phyloP scores from a whole-genome alignment of 495 filamentous ascomycete species.

The Penicillium cataractarum region DNA sequence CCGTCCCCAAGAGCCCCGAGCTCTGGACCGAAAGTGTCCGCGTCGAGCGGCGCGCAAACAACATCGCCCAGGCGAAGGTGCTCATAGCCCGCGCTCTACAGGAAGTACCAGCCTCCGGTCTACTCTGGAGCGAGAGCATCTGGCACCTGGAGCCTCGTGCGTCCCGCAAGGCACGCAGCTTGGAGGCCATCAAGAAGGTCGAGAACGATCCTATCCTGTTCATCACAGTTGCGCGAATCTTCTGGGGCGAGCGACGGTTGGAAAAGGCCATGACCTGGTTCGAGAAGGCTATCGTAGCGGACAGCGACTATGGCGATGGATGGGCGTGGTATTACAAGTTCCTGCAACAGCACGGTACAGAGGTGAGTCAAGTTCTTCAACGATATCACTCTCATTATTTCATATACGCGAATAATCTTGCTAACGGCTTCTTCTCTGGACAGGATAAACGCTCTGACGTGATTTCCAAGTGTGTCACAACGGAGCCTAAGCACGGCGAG shows the following conservation, averaged over 20 bases:
- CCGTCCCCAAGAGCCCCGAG: constrained; percentile 79
- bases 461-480: constrained; percentile 69
- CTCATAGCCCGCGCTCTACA: constrained; percentile 92
- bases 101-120: constrained; percentile 84
- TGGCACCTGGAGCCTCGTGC: constrained; percentile 90
- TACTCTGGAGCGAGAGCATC: constrained; percentile 92
- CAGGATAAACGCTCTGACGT: constrained; percentile 85
- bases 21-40: constrained; percentile 92
- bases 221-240: constrained; percentile 73
- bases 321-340: constrained; percentile 99
- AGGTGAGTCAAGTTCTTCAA: constrained; percentile 39
- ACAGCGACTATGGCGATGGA: constrained; percentile 85
- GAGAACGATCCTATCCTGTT: constrained; percentile 90
- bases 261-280: constrained; percentile 97
- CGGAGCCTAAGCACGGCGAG: constrained; percentile 90
- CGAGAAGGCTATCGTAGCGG: constrained; percentile 86
- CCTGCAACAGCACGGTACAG: constrained; percentile 83
- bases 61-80: constrained; percentile 78
- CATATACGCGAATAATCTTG: background rate
- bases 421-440: constrained; percentile 13
- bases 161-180: constrained; percentile 83
- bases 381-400: background rate
- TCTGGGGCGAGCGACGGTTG: constrained; percentile 77
- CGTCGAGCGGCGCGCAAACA: constrained; percentile 86
- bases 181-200: constrained; percentile 95